These are phyloP conservation scores for Amphirosellinia nigrospora DNA, from an alignment of 495 filamentous ascomycete species.

Conservation along the genomic window DNA sequence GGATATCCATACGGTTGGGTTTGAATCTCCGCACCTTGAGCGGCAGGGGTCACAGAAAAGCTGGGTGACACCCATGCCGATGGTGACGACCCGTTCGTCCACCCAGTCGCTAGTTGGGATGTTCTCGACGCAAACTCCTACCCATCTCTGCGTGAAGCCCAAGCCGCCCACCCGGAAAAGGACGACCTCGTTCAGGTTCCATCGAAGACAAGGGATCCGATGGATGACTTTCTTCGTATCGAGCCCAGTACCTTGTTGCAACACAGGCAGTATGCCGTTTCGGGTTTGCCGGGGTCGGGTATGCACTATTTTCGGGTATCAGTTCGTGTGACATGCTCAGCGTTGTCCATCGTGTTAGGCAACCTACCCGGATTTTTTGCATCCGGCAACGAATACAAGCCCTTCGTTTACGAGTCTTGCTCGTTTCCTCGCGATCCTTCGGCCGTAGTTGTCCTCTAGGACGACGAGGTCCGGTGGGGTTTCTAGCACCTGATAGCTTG, in stretches of 20 bases:
- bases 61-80: conserved; percentile 43
- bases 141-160: conserved; percentile 47
- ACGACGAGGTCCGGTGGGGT: conserved; percentile 16
- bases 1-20: conserved; percentile 39
- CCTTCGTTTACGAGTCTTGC: conserved; percentile 44
- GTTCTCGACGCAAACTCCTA: conserved; percentile 45
- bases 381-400: conserved; percentile 54
- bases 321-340: conserved; percentile 19
- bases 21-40: conserved; percentile 44
- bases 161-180: conserved; percentile 49
- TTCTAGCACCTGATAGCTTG: neutral
- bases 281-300: conserved; percentile 37
- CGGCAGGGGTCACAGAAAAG: conserved; percentile 35
- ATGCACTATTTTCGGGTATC: conserved; percentile 33
- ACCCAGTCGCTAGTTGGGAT: conserved; percentile 38
- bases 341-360: conserved; percentile 20
- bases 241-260: conserved; percentile 41
- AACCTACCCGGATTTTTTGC: conserved; percentile 51
- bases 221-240: conserved; percentile 54
- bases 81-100: conserved; percentile 29
- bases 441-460: conserved; percentile 24
- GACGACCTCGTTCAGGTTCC: conserved; percentile 44
- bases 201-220: conserved; percentile 46
- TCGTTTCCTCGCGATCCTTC: conserved; percentile 38
- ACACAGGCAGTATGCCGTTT: conserved; percentile 41